Percentiles rank a stretch among this genome's conserved stretches.
These are phyloP conservation scores for Platismatia glauca DNA, from an alignment of 495 filamentous ascomycete genomes.

Conservation along the genomic window DNA sequence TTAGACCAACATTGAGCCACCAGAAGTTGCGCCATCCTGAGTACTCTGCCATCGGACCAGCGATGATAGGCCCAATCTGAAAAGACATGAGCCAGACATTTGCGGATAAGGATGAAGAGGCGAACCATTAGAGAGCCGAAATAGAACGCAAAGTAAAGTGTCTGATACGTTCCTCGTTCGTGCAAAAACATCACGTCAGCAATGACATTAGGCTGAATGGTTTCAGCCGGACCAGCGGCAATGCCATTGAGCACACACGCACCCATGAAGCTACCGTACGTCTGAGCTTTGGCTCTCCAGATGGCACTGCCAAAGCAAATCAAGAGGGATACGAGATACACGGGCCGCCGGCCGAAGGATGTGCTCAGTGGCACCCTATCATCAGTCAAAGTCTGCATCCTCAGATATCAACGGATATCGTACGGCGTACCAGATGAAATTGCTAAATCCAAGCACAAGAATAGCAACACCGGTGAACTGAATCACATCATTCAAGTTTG, in stretches of 20 bases:
- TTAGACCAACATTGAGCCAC: constrained; percentile 47
- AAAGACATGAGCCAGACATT: constrained; percentile 28
- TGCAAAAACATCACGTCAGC: constrained; percentile 60
- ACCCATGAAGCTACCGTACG: constrained; percentile 53
- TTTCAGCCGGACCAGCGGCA: constrained; percentile 46
- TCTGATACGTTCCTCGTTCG: constrained; percentile 57
- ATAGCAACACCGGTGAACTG: constrained; percentile 52
- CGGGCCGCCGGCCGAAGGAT: constrained; percentile 49
- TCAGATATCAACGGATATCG: neutral
- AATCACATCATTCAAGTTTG: constrained; percentile 40
- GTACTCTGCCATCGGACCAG: constrained; percentile 45
- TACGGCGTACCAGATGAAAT: constrained; percentile 46
- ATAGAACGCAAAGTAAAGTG: constrained; percentile 52
- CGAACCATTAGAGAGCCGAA: constrained; percentile 37
- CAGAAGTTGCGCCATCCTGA: constrained; percentile 49
- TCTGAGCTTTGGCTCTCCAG: constrained; percentile 50
- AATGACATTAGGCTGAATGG: constrained; percentile 53
- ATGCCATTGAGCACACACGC: constrained; percentile 53
- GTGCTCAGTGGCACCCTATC: constrained; percentile 49
- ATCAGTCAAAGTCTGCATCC: neutral
- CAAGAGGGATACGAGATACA: constrained; percentile 46
- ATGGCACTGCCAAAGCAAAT: constrained; percentile 48
- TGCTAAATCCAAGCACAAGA: constrained; percentile 53
- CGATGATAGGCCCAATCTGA: constrained; percentile 46
- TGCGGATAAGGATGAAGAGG: constrained; percentile 8